phyloP scores from a whole-genome alignment of 495 filamentous ascomycete genomes.

The Cladorrhinum samala region DNA sequence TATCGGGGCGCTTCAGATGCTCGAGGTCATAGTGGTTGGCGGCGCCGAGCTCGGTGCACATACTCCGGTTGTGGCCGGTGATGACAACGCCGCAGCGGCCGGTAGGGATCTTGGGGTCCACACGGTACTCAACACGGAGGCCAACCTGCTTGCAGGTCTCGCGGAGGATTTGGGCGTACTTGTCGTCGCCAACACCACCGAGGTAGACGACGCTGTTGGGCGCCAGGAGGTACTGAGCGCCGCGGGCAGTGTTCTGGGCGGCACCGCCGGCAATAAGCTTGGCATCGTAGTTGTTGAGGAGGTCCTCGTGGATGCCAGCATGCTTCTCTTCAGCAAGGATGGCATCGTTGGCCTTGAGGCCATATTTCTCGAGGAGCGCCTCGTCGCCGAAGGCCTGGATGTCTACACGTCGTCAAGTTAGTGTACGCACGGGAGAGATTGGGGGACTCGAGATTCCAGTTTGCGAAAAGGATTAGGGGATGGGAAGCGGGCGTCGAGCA shows the following conservation, averaged over 20 bases:
- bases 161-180: slow-evolving; percentile 78
- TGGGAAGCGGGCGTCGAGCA: neutral
- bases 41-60: slow-evolving; percentile 93
- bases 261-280: slow-evolving; percentile 95
- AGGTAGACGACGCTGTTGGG: slow-evolving; percentile 83
- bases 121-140: slow-evolving; percentile 85
- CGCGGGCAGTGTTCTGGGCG: slow-evolving; percentile 95
- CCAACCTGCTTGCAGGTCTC: slow-evolving; percentile 73
- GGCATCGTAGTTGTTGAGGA: slow-evolving; percentile 76
- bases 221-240: slow-evolving; percentile 92
- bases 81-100: slow-evolving; percentile 96
- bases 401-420: slow-evolving; percentile 45
- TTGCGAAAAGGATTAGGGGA: neutral
- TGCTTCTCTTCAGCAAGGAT: slow-evolving; percentile 94
- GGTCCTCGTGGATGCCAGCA: slow-evolving; percentile 81
- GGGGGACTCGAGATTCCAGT: neutral
- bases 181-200: slow-evolving; percentile 87
- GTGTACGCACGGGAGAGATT: neutral
- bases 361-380: slow-evolving; percentile 83
- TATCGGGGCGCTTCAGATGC: slow-evolving; percentile 82
- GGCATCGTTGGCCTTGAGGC: slow-evolving; percentile 89
- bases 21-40: slow-evolving; percentile 96
- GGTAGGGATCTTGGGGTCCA: slow-evolving; percentile 73
- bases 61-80: slow-evolving; percentile 83
- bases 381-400: slow-evolving; percentile 83